Conservation (phyloP, 1,284 basidiomycete species). For the Naganishia cerealis region DNA sequence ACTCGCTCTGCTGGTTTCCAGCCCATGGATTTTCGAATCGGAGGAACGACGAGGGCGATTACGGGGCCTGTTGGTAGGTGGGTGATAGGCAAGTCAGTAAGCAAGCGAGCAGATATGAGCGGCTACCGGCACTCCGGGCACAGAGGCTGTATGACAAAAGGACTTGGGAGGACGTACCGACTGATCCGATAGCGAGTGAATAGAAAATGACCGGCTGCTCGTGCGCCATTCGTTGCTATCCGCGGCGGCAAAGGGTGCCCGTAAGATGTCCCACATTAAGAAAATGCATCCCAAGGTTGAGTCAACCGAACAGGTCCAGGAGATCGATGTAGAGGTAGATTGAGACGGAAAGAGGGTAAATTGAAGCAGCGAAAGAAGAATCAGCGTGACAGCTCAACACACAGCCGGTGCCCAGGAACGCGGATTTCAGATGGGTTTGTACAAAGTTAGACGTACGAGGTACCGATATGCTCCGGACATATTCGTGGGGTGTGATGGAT, state of each 20-base stretch:
- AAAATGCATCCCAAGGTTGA: conserved; percentile 4
- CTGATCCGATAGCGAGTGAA: conserved; percentile 70
- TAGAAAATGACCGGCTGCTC: conserved; percentile 91
- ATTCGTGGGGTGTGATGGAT: not conserved
- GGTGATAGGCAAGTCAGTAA: not conserved
- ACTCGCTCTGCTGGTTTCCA: conserved; percentile 72
- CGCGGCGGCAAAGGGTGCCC: not conserved
- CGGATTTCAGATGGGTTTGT: not conserved
- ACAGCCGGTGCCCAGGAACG: not conserved
- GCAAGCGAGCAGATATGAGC: not conserved
- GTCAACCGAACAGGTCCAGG: not conserved
- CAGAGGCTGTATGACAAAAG: not conserved
- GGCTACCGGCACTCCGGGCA: not conserved
- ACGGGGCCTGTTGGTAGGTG: conserved; percentile 64
- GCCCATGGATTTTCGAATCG: conserved; percentile 71
- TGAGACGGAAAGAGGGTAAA: not conserved
- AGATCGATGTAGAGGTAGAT: not conserved
- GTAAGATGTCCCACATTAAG: not conserved
- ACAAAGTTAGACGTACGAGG: conserved; percentile 37
- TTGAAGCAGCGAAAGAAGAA: not conserved
- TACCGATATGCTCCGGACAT: conserved; percentile 47
- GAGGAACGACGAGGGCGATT: conserved; percentile 73
- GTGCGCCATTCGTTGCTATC: conserved; percentile 78
- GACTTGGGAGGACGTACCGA: conserved; percentile 41
- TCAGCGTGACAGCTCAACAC: conserved; percentile 5